Evolutionary conservation across 176 grass and related monocot species (phyloP).

Genomic region (bread wheat (Triticum aestivum)): DNA sequence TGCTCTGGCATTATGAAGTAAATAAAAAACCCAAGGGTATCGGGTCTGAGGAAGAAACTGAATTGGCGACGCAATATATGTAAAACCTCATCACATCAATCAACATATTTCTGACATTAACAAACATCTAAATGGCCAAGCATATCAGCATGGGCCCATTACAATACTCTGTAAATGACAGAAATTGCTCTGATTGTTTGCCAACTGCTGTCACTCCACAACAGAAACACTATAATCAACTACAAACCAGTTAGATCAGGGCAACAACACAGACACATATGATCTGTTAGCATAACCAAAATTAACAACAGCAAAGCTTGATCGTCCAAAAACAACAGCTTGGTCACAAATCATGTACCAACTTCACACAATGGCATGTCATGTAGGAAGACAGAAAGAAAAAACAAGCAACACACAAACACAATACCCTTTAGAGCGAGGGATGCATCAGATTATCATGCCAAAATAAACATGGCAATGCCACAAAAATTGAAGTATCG

Average conservation of each 20-base stretch:
- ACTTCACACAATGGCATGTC: not conserved
- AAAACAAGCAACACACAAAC: not conserved
- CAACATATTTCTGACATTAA: constrained; percentile 12
- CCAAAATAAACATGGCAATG: not conserved
- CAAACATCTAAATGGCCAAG: constrained; percentile 1
- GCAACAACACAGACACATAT: not conserved
- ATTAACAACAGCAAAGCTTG: not conserved
- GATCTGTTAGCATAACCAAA: not conserved
- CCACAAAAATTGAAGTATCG: not conserved
- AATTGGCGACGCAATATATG: not conserved
- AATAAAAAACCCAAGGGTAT: not conserved
- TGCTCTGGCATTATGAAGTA: not conserved
- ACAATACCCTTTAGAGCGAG: not conserved
- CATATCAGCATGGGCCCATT: not conserved
- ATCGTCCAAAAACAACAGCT: not conserved
- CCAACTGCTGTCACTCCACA: not conserved
- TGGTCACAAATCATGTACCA: not conserved
- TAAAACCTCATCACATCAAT: constrained; percentile 6
- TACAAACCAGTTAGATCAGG: not conserved
- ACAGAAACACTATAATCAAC: not conserved
- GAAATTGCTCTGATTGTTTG: not conserved
- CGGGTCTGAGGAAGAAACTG: not conserved
- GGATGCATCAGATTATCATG: not conserved
- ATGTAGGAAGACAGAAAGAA: not conserved
- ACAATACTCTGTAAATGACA: not conserved